Base-by-base conservation (phyloP, 1,284 basidiomycete species). In the Apiotrichum veenhuisii region DNA sequence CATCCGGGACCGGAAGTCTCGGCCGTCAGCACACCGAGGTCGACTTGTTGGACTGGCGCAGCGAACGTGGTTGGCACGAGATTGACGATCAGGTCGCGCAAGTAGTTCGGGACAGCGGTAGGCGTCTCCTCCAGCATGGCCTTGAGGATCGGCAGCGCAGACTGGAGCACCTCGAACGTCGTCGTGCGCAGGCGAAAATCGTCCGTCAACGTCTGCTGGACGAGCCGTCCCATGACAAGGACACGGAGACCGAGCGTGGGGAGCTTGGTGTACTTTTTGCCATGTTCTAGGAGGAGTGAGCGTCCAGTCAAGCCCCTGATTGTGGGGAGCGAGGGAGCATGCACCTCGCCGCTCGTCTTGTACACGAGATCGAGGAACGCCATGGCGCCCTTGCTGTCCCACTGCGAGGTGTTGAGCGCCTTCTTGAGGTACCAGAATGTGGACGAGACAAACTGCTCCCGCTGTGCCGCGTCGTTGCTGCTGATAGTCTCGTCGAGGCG, bases 391-490 rank as follows among this genome's bases (percentile, higher is more conserved):
- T 85, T 83, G 37, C 80, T 80, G 38, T 83, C 82, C 27, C 88
- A 73, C 26, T 81, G 74, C 3, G 79, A 74, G 1, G 78, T 56
- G 3, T 86, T 86, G 40, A 92, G 86, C 63, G 82, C 85, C 20
- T 84, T 83, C 67, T 89, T 90, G 65, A 94, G 77, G 38, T 83
- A 81, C 91, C 91, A 94, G 70, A 94, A 92, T 61, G 87, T 84
- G 2, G 78, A 57, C 9, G 57, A 42, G 10, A 60, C 52, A 54
- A 74, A 70, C 2, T 40, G 51, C 3, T 62, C 60, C 41, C 38
- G 52, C 26, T 38, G 46, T 2, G 33, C 22, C 2, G 7, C 14
- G n/a, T 40, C 27, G 20, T 27, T 17, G 7, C 23, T 18, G 25
- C 37, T 11, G n/a, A 47, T 30, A 2, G 30, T 20, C 15, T 46